Evolutionary conservation across 495 filamentous ascomycete species (phyloP).

Genomic region (Copromyces sp.): DNA sequence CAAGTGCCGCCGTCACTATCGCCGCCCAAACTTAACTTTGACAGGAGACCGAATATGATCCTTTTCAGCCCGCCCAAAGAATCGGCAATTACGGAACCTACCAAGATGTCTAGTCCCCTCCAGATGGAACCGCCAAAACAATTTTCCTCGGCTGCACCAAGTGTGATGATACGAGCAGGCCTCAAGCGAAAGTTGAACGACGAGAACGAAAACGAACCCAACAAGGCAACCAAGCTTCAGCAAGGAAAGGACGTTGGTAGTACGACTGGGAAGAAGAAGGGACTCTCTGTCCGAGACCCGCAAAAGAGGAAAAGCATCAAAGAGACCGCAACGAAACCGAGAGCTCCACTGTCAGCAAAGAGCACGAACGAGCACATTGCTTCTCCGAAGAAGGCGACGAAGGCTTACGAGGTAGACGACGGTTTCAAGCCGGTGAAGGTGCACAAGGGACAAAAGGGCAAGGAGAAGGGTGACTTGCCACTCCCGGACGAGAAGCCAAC

Average conservation of each 20-base stretch:
- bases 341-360: constrained; percentile 34
- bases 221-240: constrained; percentile 1
- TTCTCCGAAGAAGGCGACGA: constrained; percentile 30
- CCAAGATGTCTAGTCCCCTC: neutral
- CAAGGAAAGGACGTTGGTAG: constrained; percentile 24
- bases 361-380: constrained; percentile 37
- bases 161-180: constrained; percentile 13
- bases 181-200: constrained; percentile 26
- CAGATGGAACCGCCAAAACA: neutral
- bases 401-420: constrained; percentile 15
- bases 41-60: constrained; percentile 7
- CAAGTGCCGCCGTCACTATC: neutral
- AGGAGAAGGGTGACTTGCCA: neutral
- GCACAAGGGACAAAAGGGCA: constrained; percentile 7
- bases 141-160: neutral
- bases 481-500: constrained; percentile 7
- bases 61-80: neutral
- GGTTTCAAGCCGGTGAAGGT: constrained; percentile 5
- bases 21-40: constrained; percentile 11
- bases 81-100: neutral
- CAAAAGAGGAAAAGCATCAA: constrained; percentile 24
- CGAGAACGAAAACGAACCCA: constrained; percentile 15
- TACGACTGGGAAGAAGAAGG: constrained; percentile 4
- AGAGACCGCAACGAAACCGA: constrained; percentile 16
- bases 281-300: constrained; percentile 1